These are phyloP conservation scores for Microdochium bolleyi DNA, from an alignment of 2,329 filamentous ascomycete species.

Conservation along the genomic window DNA sequence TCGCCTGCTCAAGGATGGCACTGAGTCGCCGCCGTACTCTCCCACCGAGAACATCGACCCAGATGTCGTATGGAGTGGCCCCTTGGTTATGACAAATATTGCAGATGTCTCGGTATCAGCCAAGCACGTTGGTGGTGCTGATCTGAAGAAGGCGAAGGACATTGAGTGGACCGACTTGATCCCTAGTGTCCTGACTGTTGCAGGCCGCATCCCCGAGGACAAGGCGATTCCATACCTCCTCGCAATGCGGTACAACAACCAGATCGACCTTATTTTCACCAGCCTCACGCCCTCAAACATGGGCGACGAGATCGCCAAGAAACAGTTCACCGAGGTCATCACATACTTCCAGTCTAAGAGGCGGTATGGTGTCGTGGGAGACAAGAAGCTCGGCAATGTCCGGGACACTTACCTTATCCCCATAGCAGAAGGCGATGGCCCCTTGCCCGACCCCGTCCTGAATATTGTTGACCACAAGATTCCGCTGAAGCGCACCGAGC, in stretches of 20 bases:
- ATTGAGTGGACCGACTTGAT: conserved; percentile 68
- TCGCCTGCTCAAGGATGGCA: conserved; percentile 74
- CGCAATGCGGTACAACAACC: conserved; percentile 71
- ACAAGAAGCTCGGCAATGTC: conserved; percentile 66
- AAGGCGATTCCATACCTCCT: conserved; percentile 89
- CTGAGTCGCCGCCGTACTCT: conserved; percentile 75
- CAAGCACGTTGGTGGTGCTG: conserved; percentile 76
- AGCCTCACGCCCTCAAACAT: conserved; percentile 50
- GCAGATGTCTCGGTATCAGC: conserved; percentile 71
- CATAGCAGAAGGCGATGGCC: conserved; percentile 61
- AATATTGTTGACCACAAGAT: conserved; percentile 81
- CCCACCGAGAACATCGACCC: conserved; percentile 66
- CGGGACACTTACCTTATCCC: conserved; percentile 90
- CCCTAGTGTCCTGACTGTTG: conserved; percentile 60
- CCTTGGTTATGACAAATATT: conserved; percentile 67
- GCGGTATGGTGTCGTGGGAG: conserved; percentile 80
- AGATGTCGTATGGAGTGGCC: conserved; percentile 70
- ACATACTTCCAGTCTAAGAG: conserved; percentile 79
- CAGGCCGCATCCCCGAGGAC: conserved; percentile 72
- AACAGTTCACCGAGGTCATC: conserved; percentile 68
- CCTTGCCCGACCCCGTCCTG: conserved; percentile 78
- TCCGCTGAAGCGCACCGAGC: conserved; percentile 62
- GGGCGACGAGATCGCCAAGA: conserved; percentile 49
- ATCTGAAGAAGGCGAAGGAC: conserved; percentile 49
- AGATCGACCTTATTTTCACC: conserved; percentile 78